phyloP scores from a whole-genome alignment of 768 basidiomycete genomes.

The Sistotremastrum suecicum region DNA sequence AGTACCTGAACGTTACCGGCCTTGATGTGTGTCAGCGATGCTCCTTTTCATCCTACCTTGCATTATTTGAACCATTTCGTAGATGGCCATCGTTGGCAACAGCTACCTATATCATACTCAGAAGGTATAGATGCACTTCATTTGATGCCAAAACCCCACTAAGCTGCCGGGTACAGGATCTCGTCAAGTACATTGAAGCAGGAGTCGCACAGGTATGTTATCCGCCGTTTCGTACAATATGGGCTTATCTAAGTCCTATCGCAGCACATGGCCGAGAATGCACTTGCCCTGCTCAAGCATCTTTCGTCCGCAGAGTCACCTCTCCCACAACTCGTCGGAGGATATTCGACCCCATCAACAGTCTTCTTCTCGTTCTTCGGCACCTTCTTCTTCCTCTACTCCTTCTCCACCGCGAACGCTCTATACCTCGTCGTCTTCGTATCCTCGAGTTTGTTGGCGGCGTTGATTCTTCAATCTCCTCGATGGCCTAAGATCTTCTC shows the following conservation, averaged over 20 bases:
- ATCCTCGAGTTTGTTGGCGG: slow-evolving; percentile 8
- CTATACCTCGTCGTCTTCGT: slow-evolving; percentile 39
- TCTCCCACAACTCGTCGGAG: slow-evolving; percentile 44
- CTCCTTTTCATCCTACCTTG: background rate
- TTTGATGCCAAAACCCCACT: slow-evolving; percentile 1
- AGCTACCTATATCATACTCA: slow-evolving; percentile 92
- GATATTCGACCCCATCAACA: slow-evolving; percentile 38
- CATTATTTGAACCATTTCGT: slow-evolving; percentile 1
- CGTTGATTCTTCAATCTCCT: slow-evolving; percentile 8
- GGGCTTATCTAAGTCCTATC: background rate
- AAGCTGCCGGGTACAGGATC: slow-evolving; percentile 27
- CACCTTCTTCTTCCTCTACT: slow-evolving; percentile 49
- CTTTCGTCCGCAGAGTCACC: slow-evolving; percentile 59
- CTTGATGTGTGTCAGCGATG: slow-evolving; percentile 48
- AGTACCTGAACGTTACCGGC: slow-evolving; percentile 82
- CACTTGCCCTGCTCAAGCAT: slow-evolving; percentile 61
- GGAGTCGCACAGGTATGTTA: slow-evolving; percentile 49
- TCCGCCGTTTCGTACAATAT: background rate
- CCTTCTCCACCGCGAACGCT: slow-evolving; percentile 53
- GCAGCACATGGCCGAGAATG: slow-evolving; percentile 84
- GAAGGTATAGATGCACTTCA: slow-evolving; percentile 32
- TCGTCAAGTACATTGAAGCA: slow-evolving; percentile 69
- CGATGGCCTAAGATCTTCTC: slow-evolving; percentile 2
- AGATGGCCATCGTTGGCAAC: slow-evolving; percentile 88
- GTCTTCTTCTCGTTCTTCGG: slow-evolving; percentile 71